Evolutionary conservation across 2,329 filamentous ascomycete genomes (phyloP), one percentile per base, ranked within the genome.

Genomic region (Arthrinium puccinioides): DNA sequence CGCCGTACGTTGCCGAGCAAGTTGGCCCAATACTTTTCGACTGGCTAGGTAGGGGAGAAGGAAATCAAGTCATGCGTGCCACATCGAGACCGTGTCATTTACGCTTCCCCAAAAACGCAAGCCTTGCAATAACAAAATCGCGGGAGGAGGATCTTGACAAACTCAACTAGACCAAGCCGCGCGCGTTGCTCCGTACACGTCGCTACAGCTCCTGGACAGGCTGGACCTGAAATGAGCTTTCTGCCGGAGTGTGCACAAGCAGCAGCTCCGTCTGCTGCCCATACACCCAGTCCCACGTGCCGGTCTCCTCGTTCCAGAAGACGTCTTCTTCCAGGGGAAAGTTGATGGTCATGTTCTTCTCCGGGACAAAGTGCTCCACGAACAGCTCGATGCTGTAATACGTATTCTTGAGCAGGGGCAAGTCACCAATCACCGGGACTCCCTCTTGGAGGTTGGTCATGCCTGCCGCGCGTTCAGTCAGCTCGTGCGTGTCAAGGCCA

Each of bases 381-480:
- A 57, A 60, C n/a, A 72, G 59, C 51, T 72, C 68, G 36, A 72
- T 58, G 50, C 68, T 72, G 48, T 70, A 71, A 48, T 69, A 72
- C 8, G 61, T 70, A 28, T 64, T 52, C 33, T 62, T 52, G 26
- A 72, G 46, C 10, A 71, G 44, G 0, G 64, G 65, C 30, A 71
- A 44, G 24, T 72, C 67, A 9, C 69, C 69, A 1, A 70, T 49
- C 5, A 66, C 54, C 1, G 66, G 64, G 6, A 72, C 69, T n/a
- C 52, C 51, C 4, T 64, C 60, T 45, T 72, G 69, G 14, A 71
- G 53, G 42, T 72, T 72, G 2, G 64, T 66, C 66, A 72, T 70
- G 26, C 68, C 66, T 69, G 4, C 66, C 69, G 3, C 11, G 9
- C 11, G 4, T 5, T 11, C 5, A 24, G 25, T 39, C 14, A 43